A percentile compares a stretch with the other conserved stretches of the same genome.
These are phyloP conservation scores for Dioscorea zingiberensis DNA, from an alignment of 106 monocot species.

Conservation along the genomic window DNA sequence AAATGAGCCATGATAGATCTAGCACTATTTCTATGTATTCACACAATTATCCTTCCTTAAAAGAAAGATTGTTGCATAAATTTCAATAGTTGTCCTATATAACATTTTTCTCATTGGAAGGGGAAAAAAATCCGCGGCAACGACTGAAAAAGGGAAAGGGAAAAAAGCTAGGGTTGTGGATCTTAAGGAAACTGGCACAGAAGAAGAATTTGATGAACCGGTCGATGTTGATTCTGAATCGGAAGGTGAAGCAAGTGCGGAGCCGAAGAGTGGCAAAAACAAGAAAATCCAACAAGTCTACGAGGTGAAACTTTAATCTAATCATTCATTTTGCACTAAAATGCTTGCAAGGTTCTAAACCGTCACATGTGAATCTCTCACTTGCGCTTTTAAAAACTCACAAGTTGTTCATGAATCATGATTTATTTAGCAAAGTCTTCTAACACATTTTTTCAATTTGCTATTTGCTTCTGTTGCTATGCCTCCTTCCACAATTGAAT, in stretches of 20 bases:
- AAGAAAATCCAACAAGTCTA: constrained; percentile 10
- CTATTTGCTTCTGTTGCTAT: background rate
- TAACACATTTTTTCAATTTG: background rate
- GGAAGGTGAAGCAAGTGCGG: background rate
- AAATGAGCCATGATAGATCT: no score
- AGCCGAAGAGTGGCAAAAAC: constrained; percentile 13
- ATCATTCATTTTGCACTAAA: background rate
- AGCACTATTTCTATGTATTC: no score
- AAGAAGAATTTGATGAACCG: background rate
- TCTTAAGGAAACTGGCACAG: constrained; percentile 11
- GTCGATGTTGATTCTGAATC: background rate
- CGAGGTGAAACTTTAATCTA: constrained; percentile 12
- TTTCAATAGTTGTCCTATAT: background rate
- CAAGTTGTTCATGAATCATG: background rate
- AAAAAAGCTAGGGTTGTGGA: background rate
- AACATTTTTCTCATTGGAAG: background rate
- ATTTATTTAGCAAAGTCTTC: background rate
- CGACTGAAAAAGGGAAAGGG: background rate
- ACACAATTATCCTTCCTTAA: no score
- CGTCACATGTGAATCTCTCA: no score
- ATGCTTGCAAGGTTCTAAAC: background rate
- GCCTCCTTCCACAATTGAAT: background rate
- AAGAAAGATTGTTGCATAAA: no score
- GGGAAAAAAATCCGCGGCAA: background rate
- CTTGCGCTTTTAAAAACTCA: background rate